Evolutionary conservation across 371 early-diverging fungal genomes (phyloP).

Genomic region (Rhizopus stolonifer): DNA sequence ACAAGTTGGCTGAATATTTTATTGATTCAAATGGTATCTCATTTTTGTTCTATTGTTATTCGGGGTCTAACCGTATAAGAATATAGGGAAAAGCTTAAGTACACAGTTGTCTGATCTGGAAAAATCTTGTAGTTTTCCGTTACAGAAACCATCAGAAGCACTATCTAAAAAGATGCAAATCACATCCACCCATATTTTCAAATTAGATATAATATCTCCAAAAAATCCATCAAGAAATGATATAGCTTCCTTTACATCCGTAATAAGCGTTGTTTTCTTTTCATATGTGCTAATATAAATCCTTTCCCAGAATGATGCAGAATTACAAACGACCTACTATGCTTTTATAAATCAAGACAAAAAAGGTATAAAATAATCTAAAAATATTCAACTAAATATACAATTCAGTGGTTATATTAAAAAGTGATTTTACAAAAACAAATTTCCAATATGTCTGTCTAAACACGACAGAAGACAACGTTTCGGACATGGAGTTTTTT

Average conservation of each 20-base stretch:
- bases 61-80: too few species aligned
- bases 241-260: constrained; percentile 5
- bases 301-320: neutral
- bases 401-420: constrained; percentile 15
- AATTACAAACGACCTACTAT: constrained; percentile 6
- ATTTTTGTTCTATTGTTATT: neutral
- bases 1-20: constrained; percentile 17
- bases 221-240: constrained; percentile 5
- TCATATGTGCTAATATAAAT: neutral
- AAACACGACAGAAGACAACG: neutral
- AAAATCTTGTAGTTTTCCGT: constrained; percentile 7
- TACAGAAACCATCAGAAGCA: constrained; percentile 15
- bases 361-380: constrained; percentile 9
- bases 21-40: neutral
- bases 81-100: neutral
- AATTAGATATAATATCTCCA: neutral
- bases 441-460: constrained; percentile 6
- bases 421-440: constrained; percentile 1
- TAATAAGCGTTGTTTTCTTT: neutral
- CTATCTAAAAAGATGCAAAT: constrained; percentile 13
- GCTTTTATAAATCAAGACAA: constrained; percentile 11
- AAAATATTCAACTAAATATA: neutral
- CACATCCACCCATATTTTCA: neutral
- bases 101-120: neutral
- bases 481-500: constrained; percentile 27